Evolutionary conservation across 345 rosid genomes (phyloP).

Genomic region (Eutrema heterophyllum): DNA sequence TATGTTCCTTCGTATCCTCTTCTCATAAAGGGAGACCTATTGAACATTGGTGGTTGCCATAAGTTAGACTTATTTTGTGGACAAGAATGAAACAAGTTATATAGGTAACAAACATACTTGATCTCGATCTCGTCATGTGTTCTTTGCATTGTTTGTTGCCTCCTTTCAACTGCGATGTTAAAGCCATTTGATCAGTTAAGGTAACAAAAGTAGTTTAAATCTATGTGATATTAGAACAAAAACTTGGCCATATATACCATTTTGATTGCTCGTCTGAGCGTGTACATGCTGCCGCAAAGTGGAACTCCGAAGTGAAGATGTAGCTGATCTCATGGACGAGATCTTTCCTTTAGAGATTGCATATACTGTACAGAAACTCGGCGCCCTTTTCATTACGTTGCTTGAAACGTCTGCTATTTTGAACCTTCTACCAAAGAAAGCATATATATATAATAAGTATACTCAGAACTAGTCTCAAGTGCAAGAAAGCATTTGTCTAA

Average conservation of each 20-base stretch:
- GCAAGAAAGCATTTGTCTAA: constrained; percentile 1
- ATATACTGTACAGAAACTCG: constrained; percentile 71
- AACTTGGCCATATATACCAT: not conserved
- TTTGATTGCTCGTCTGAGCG: not conserved
- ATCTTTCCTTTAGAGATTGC: constrained; percentile 63
- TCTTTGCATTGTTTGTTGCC: constrained; percentile 16
- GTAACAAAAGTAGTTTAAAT: not conserved
- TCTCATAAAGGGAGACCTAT: constrained; percentile 59
- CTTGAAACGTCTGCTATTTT: constrained; percentile 52
- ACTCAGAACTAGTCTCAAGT: not conserved
- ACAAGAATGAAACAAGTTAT: not conserved
- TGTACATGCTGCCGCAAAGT: constrained; percentile 3
- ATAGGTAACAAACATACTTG: constrained; percentile 13
- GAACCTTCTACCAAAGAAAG: constrained; percentile 45
- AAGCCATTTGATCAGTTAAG: not conserved
- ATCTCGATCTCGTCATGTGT: constrained; percentile 34
- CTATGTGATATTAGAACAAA: not conserved
- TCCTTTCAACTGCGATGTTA: constrained; percentile 20
- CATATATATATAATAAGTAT: not conserved
- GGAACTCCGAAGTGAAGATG: constrained; percentile 34
- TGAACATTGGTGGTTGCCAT: not conserved
- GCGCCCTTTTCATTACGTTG: constrained; percentile 52
- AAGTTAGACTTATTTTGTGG: not conserved
- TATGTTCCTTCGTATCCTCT: constrained; percentile 31
- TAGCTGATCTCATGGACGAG: constrained; percentile 51